Evolutionary conservation across 768 basidiomycete genomes (phyloP).

Genomic region (Suillus hirtellus): DNA sequence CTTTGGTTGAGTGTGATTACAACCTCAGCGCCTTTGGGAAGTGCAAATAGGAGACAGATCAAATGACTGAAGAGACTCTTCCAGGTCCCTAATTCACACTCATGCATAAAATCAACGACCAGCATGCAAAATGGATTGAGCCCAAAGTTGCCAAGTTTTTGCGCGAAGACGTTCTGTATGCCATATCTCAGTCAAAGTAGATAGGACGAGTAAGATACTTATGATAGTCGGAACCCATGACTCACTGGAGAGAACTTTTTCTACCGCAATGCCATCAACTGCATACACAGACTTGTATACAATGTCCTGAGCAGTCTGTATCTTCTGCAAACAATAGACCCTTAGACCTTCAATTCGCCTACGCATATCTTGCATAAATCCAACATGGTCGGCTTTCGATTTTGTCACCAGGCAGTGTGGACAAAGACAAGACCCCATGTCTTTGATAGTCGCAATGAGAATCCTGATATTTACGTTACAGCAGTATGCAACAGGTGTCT

Average conservation of each 20-base stretch:
- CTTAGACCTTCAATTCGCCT: too few relatives aligned
- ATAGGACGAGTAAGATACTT: not conserved
- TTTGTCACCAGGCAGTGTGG: conserved; percentile 27
- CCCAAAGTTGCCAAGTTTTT: conserved; percentile 14
- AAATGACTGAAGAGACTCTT: conserved; percentile 37
- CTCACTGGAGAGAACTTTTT: not conserved
- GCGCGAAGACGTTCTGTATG: conserved; percentile 36
- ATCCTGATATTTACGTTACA: conserved; percentile 14
- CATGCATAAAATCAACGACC: conserved; percentile 37
- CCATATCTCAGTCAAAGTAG: too few relatives aligned
- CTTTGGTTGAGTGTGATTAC: conserved; percentile 24
- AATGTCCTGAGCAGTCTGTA: not conserved
- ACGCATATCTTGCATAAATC: not conserved
- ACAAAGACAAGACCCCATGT: conserved; percentile 33
- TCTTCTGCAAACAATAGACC: too few relatives aligned
- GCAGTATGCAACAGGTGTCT: too few relatives aligned
- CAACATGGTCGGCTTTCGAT: conserved; percentile 16
- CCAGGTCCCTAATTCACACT: conserved; percentile 41
- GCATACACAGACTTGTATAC: not conserved
- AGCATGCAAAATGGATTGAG: conserved; percentile 29
- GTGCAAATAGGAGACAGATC: conserved; percentile 27
- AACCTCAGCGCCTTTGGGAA: not conserved
- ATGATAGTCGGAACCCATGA: not conserved
- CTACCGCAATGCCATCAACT: not conserved
- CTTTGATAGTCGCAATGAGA: conserved; percentile 27